These are phyloP conservation scores for Hymenoscyphus fraxineus DNA, from an alignment of 2,329 filamentous ascomycete species.

Conservation along the genomic window DNA sequence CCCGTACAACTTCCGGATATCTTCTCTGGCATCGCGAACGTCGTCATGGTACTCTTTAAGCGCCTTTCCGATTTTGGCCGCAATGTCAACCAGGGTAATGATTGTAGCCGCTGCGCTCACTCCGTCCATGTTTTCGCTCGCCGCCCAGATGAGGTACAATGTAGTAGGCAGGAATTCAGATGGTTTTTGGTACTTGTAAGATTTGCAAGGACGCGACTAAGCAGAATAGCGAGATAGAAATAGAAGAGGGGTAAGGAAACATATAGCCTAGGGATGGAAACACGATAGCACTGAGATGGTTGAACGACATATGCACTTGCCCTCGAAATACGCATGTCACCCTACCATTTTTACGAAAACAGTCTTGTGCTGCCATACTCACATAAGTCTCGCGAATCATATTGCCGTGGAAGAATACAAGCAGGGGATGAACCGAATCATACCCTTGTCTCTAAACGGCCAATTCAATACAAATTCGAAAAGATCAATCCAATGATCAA, in stretches of 20 bases:
- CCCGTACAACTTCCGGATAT: slow-evolving; percentile 18
- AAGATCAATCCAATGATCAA: no score
- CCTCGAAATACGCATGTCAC: neutral
- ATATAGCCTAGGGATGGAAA: no score
- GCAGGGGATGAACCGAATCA: no score
- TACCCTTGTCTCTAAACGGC: no score
- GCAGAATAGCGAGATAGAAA: neutral
- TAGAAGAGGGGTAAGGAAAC: neutral
- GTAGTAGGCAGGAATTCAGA: neutral
- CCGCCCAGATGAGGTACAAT: neutral
- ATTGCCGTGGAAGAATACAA: no score
- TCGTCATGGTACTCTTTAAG: slow-evolving; percentile 18
- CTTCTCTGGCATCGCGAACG: slow-evolving; percentile 19
- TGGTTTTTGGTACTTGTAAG: neutral
- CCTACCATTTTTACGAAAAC: no score
- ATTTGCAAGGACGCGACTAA: neutral
- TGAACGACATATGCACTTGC: neutral
- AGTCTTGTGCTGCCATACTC: no score
- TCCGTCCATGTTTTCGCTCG: slow-evolving; percentile 13
- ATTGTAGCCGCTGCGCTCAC: slow-evolving; percentile 16
- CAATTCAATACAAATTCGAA: no score
- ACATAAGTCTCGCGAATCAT: no score
- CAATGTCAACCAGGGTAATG: slow-evolving; percentile 17
- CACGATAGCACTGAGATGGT: neutral
- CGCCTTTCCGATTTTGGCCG: slow-evolving; percentile 8